Evolutionary conservation across 106 monocot species (phyloP).

Genomic region (Allium fistulosum): DNA sequence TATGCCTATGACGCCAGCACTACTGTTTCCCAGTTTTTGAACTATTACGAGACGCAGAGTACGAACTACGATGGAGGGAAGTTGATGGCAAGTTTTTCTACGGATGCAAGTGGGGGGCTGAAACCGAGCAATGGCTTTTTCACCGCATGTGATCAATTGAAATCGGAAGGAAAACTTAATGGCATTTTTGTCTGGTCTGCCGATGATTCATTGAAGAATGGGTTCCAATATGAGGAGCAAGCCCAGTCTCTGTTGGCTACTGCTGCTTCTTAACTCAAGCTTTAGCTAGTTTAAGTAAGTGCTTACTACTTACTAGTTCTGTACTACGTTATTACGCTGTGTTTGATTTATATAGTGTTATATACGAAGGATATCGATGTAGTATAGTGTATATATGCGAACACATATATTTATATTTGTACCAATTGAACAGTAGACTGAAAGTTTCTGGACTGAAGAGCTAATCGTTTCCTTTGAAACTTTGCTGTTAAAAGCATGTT

Average conservation of each 20-base stretch:
- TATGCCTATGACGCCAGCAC: constrained; percentile 23
- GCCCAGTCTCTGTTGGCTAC: constrained; percentile 21
- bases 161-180: constrained; percentile 11
- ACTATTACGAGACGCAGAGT: constrained; percentile 22
- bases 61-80: constrained; percentile 21
- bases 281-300: too few relatives aligned
- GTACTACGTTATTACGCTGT: too few relatives aligned
- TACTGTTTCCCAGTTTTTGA: constrained; percentile 28
- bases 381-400: too few relatives aligned
- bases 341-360: too few relatives aligned
- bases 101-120: neutral
- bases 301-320: too few relatives aligned
- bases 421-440: too few relatives aligned
- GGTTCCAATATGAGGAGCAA: constrained; percentile 21
- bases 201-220: constrained; percentile 14
- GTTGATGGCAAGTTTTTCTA: neutral
- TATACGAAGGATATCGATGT: too few relatives aligned
- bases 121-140: constrained; percentile 11
- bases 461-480: too few relatives aligned
- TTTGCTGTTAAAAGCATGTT: too few relatives aligned
- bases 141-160: constrained; percentile 5
- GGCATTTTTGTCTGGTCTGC: constrained; percentile 35
- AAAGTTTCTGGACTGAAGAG: too few relatives aligned
- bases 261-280: too few relatives aligned
- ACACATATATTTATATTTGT: too few relatives aligned